These are phyloP conservation scores for Globomyces pollinis-pini DNA, from an alignment of 192 early-diverging fungal genomes.

Conservation along the genomic window DNA sequence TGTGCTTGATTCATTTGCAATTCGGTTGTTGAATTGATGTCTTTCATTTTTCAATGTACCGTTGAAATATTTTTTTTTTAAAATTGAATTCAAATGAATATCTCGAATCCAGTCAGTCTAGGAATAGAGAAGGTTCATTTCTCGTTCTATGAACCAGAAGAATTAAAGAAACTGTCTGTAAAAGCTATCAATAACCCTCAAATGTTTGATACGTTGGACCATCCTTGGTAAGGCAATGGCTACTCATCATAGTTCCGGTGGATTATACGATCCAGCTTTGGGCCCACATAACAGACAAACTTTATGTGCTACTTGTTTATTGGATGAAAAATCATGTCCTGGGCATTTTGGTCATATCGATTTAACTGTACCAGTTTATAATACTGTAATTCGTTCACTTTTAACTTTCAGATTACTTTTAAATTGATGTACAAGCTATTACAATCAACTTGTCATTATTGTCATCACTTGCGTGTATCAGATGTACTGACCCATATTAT, in stretches of 20 bases:
- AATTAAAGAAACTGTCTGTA: slow-evolving; percentile 88
- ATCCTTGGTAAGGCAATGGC: no score
- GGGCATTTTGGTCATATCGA: slow-evolving; percentile 98
- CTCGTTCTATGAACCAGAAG: slow-evolving; percentile 78
- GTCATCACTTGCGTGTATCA: slow-evolving; percentile 70
- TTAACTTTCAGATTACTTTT: slow-evolving; percentile 67
- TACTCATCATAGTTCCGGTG: slow-evolving; percentile 74
- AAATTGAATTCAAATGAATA: slow-evolving; percentile 45
- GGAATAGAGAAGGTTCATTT: slow-evolving; percentile 85
- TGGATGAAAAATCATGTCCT: slow-evolving; percentile 76
- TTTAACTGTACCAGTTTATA: slow-evolving; percentile 76
- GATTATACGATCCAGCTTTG: slow-evolving; percentile 89
- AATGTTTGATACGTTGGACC: slow-evolving; percentile 78
- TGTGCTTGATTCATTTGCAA: no score
- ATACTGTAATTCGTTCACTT: no score
- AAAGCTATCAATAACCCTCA: slow-evolving; percentile 86
- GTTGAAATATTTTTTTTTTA: slow-evolving; percentile 12
- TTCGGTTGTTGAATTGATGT: no score
- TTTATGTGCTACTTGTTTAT: slow-evolving; percentile 75
- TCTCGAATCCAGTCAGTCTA: slow-evolving; percentile 68
- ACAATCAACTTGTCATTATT: slow-evolving; percentile 80
- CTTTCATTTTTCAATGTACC: no score
- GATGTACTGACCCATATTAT: slow-evolving; percentile 56
- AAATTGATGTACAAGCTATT: slow-evolving; percentile 75
- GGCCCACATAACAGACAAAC: slow-evolving; percentile 82